Base-by-base conservation (phyloP, 306 rosid genomes). In the Crotalaria pallida region DNA sequence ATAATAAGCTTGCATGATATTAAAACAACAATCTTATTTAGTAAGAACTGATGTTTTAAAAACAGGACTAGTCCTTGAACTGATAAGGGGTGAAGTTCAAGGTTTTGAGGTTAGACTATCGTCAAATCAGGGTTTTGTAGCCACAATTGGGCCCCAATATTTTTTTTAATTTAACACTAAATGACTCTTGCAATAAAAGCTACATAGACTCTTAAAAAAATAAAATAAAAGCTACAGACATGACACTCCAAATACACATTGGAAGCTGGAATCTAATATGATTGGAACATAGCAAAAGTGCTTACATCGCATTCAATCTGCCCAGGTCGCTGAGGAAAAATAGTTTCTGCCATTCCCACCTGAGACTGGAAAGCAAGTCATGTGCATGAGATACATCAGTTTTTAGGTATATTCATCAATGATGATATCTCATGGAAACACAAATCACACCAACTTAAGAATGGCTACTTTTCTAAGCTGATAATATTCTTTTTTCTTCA, bases 261-360 rank as follows among this genome's bases (percentile, higher is more conserved):
- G 36, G 31, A 41, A 38, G 27, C 49, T 17, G 55, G 57, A 21
- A 36, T 68, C 49, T 43, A 36, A 52, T 50, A 65, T 10, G n/a
- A 62, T 56, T 43, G 45, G 50, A 79, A 64, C 50, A 76, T 16
- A 48, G 74, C 48, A 50, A 10, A 77, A 36, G 41, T 38, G 34
- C 90, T 55, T 74, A 94, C 98, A 76, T 94, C 98, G 31, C 98
- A 94, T 71, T 94, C 98, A 40, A 80, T 74, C 79, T 87, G 92
- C 60, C 98, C 97, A 36, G 88, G 88, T 66, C 98, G 92, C 81
- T 90, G 97, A 64, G 98, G 97, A 81, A 88, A 85, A 66, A 83
- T 47, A 50, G 76, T 49, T 74, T 88, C 81, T 65, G 82, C 75
- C 31, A 71, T 71, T 75, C 91, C 92, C 82, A 85, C 75, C 89